Conservation (phyloP, 2,329 filamentous ascomycete species). For the Pseudogymnoascus sp. region DNA sequence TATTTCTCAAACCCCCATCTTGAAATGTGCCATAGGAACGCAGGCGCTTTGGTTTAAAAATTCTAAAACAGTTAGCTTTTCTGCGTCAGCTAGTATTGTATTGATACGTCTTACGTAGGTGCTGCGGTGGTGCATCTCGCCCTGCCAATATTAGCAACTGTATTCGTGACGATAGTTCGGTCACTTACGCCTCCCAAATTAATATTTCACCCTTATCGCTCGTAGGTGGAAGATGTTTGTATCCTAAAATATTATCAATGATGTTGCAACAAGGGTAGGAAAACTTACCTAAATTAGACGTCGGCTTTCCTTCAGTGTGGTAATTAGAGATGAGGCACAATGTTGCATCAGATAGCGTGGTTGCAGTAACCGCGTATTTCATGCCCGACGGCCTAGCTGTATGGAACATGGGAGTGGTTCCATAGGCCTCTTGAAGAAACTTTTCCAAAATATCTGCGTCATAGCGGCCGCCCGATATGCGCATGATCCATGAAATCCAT, state of each 20-base stretch:
- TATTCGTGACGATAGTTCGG: background rate
- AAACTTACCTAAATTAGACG: no score
- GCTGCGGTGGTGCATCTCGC: no score
- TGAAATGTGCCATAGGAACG: no score
- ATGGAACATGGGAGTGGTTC: conserved; percentile 15
- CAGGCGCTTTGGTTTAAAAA: no score
- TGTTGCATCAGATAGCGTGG: conserved; percentile 15
- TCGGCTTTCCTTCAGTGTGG: no score
- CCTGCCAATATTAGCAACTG: background rate
- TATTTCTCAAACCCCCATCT: no score
- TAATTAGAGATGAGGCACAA: no score
- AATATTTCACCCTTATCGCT: conserved; percentile 16
- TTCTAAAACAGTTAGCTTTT: no score
- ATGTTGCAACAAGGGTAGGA: no score
- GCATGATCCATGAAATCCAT: background rate
- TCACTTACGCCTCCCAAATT: conserved; percentile 22
- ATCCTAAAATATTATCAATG: no score
- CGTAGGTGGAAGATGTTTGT: background rate
- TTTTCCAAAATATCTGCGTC: conserved; percentile 15
- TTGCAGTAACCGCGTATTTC: conserved; percentile 19
- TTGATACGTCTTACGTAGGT: no score
- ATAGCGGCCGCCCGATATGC: conserved; percentile 11
- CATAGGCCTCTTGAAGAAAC: conserved; percentile 16
- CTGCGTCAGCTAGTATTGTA: no score
- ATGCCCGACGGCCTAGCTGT: conserved; percentile 15